Base-by-base conservation (phyloP, 2,329 filamentous ascomycete species). In the Aspergillus unguis region DNA sequence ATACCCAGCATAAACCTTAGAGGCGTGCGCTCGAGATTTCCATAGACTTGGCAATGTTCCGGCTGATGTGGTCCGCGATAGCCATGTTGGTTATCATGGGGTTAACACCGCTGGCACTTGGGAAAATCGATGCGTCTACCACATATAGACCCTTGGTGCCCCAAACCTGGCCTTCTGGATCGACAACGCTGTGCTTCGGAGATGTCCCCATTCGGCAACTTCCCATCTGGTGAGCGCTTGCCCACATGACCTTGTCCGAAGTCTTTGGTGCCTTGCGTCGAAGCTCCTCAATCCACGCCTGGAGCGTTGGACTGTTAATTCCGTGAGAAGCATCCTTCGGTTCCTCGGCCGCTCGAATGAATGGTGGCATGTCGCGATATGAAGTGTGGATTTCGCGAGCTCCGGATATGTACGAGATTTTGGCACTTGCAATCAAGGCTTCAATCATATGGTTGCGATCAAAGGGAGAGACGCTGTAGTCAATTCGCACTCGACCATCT, bases 331-430 rank as follows among this genome's bases (percentile, higher is more conserved):
- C 55, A 25, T 63, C 62, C 2, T 49, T 51, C 26, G 62, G 58
- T 5, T 61, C 60, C 8, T 55, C 59, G 5, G 62, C 59, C 3
- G 68, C 62, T 9, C 82, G 79, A 29, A 80, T 68, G 65, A 91
- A 96, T 0, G 85, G 79, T 31, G 80, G 75, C 33, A 90, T 68
- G 7, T 83, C 84, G 0, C 82, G 79, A 23, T 88, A 77, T 3
- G 78, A 75, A 0, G 85, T 77, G 65, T 86, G 82, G 65, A 96
- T 92, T 71, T 95, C 90, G n/a, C 75, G 78, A 0, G 92, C 92
- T 26, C 91, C 90, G 37, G 83, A 80, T 42, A 90, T 81, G 67
- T 91, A 92, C 57, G 85, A 83, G 37, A 96, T 85, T 67, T 91
- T 90, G 32, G 86, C 85, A 2, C 87, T 75, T 2, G 84, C 88